Conservation (phyloP, 495 filamentous ascomycete genomes). For the Margaritispora aquatica region DNA sequence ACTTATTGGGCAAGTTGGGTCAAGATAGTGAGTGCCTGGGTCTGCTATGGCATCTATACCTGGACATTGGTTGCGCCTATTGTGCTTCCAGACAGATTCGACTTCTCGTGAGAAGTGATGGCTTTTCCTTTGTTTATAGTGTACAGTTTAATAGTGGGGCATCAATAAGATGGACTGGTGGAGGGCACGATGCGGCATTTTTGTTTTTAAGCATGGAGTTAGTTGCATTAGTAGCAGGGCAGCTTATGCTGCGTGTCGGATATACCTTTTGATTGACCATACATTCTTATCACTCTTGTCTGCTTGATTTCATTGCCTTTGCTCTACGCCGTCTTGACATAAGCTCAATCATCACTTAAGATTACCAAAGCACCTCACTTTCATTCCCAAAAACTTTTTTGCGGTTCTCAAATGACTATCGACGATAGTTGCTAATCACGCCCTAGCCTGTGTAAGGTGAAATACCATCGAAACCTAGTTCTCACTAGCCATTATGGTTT, state of each 20-base stretch:
- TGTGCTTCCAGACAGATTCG: constrained; percentile 61
- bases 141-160: background rate
- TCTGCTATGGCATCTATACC: constrained; percentile 88
- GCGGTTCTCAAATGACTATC: no score
- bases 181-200: background rate
- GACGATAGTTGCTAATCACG: no score
- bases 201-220: background rate
- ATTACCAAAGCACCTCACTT: no score
- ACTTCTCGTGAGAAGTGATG: constrained; percentile 11
- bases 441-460: no score
- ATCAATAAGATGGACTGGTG: background rate
- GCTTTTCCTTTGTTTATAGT: background rate
- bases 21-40: constrained; percentile 97
- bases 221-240: background rate
- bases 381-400: no score
- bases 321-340: no score
- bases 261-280: no score
- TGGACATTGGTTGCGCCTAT: constrained; percentile 91
- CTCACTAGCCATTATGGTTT: no score
- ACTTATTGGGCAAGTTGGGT: constrained; percentile 99
- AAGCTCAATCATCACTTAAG: no score
- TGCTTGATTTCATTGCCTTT: no score
- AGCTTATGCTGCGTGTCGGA: background rate
- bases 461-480: no score
- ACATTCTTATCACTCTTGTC: no score